phyloP scores from a whole-genome alignment of 2,329 filamentous ascomycete genomes.

The Trichoderma atrobrunneum region DNA sequence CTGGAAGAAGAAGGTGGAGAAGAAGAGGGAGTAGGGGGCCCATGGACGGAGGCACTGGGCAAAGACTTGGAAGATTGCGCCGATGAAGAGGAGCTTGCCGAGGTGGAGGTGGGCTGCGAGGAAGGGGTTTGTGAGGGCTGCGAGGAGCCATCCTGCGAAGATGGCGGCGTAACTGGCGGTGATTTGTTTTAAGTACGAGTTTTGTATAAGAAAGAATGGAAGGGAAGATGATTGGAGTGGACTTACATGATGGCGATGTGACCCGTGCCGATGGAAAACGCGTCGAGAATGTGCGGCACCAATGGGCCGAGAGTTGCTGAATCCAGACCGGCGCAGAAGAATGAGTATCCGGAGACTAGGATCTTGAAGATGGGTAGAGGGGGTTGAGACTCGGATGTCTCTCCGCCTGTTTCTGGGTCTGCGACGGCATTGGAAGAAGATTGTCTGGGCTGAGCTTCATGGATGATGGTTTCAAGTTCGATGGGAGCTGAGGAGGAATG shows the following conservation, averaged over 20 bases:
- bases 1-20: conserved; percentile 12
- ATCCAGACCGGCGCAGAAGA: conserved; percentile 19
- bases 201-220: not conserved
- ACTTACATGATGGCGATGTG: conserved; percentile 18
- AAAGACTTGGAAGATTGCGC: conserved; percentile 17
- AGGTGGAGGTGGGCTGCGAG: conserved; percentile 14
- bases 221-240: not conserved
- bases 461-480: not conserved
- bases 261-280: conserved; percentile 19
- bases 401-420: not conserved
- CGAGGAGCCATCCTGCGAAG: conserved; percentile 21
- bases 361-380: conserved; percentile 7
- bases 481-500: not conserved
- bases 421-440: not conserved
- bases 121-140: conserved; percentile 17
- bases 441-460: not conserved
- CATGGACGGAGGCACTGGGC: conserved; percentile 19
- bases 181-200: not conserved
- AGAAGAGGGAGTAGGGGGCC: conserved; percentile 18
- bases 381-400: not conserved
- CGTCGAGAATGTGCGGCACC: conserved; percentile 13
- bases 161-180: conserved; percentile 12
- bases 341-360: conserved; percentile 6
- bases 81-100: conserved; percentile 10
- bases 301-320: conserved; percentile 17